A percentile compares a stretch with the other conserved stretches of the same genome.
Evolutionary conservation across 1,139 yeast species (phyloP).

Genomic region (Pichia sp.): DNA sequence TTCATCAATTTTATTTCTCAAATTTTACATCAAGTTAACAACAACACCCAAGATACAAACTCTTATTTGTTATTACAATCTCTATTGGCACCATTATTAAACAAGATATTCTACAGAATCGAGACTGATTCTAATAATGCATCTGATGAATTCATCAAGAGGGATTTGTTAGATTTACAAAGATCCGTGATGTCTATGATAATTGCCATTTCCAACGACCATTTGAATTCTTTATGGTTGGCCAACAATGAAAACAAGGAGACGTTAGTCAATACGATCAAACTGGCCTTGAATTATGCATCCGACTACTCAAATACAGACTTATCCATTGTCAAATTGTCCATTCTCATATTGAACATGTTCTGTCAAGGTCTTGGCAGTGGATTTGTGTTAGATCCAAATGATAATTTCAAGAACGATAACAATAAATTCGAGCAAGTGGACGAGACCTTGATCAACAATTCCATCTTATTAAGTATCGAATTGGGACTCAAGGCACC

Average conservation of each 20-base stretch:
- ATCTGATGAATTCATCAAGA: slow-evolving; percentile 47
- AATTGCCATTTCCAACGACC: slow-evolving; percentile 70
- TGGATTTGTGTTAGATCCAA: slow-evolving; percentile 59
- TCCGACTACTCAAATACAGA: slow-evolving; percentile 40
- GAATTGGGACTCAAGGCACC: slow-evolving; percentile 67
- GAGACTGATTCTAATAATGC: slow-evolving; percentile 36
- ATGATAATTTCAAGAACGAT: slow-evolving; percentile 38
- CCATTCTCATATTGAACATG: slow-evolving; percentile 68
- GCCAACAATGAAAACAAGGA: slow-evolving; percentile 58
- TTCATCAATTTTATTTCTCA: slow-evolving; percentile 88
- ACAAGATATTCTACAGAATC: slow-evolving; percentile 57
- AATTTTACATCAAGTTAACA: slow-evolving; percentile 66
- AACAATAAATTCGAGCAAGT: slow-evolving; percentile 47
- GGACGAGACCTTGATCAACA: slow-evolving; percentile 58
- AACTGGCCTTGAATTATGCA: slow-evolving; percentile 65
- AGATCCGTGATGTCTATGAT: slow-evolving; percentile 70
- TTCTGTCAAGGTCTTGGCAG: slow-evolving; percentile 67
- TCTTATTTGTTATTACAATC: slow-evolving; percentile 73
- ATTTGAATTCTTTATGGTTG: slow-evolving; percentile 73
- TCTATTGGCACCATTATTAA: slow-evolving; percentile 69
- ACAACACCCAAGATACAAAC: slow-evolving; percentile 48
- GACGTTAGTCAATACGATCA: slow-evolving; percentile 61
- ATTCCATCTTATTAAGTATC: slow-evolving; percentile 66
- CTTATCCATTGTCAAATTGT: slow-evolving; percentile 57
- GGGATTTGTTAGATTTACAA: slow-evolving; percentile 62